phyloP scores from a whole-genome alignment of 2,329 filamentous ascomycete genomes.

The Paecilomyces sp. region DNA sequence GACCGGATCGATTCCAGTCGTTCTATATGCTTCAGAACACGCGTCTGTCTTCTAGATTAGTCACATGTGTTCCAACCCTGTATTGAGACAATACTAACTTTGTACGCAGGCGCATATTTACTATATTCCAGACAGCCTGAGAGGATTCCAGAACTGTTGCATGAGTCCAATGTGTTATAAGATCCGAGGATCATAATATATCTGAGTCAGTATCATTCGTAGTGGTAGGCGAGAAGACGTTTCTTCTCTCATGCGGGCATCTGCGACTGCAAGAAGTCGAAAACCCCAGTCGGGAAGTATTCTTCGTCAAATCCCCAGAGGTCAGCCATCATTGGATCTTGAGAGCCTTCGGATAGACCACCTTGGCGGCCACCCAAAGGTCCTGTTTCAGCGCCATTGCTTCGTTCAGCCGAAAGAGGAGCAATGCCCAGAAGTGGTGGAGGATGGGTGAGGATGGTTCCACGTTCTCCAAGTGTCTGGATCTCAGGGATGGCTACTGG shows the following conservation, averaged over 20 bases:
- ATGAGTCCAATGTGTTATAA: neutral
- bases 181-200: neutral
- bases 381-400: conserved; percentile 19
- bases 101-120: neutral
- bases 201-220: neutral
- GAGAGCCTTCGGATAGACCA: conserved; percentile 29
- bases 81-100: neutral
- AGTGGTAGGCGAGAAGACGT: neutral
- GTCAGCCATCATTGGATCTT: conserved; percentile 35
- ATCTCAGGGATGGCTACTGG: conserved; percentile 29
- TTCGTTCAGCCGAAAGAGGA: conserved; percentile 31
- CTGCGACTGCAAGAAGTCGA: conserved; percentile 34
- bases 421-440: conserved; percentile 30
- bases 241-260: conserved; percentile 26
- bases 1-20: neutral
- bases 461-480: conserved; percentile 28
- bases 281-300: conserved; percentile 35
- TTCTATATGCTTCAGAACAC: neutral
- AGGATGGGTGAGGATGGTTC: conserved; percentile 28
- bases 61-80: neutral
- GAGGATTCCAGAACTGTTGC: neutral
- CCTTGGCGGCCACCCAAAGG: conserved; percentile 14
- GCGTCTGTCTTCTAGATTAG: neutral
- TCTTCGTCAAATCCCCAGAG: conserved; percentile 35
- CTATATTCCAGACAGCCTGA: neutral